Percentiles rank a stretch among this genome's conserved stretches.
Evolutionary conservation across 176 grass and related monocot genomes (phyloP).

Genomic region (Avena atlantica): DNA sequence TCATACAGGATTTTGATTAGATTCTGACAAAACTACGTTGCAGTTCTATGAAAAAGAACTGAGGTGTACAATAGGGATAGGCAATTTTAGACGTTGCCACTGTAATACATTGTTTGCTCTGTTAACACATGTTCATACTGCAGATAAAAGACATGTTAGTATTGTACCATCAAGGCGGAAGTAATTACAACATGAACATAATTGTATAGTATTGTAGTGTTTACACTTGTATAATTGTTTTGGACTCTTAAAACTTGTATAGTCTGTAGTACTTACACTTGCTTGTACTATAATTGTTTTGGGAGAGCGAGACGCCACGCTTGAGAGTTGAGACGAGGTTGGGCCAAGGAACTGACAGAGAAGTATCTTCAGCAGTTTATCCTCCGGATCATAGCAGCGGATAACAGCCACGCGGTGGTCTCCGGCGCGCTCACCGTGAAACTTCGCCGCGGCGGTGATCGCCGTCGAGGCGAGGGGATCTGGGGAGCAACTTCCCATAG

Average conservation of each 20-base stretch:
- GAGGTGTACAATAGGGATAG: slow-evolving; percentile 48
- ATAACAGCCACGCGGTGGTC: neutral
- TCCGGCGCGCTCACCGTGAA: neutral
- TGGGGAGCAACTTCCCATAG: neutral
- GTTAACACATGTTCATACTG: slow-evolving; percentile 10
- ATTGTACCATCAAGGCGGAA: slow-evolving; percentile 6
- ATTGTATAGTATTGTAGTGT: too few relatives aligned
- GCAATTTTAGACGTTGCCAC: slow-evolving; percentile 54
- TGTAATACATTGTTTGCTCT: slow-evolving; percentile 49
- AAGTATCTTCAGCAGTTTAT: too few relatives aligned
- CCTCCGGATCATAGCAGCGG: too few relatives aligned
- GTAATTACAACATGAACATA: slow-evolving; percentile 20
- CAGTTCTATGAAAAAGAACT: slow-evolving; percentile 38
- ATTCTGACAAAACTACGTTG: slow-evolving; percentile 17
- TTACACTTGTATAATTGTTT: too few relatives aligned
- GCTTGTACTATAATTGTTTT: too few relatives aligned
- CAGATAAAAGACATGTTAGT: neutral
- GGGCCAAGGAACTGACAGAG: too few relatives aligned
- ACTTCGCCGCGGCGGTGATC: neutral
- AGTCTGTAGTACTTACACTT: too few relatives aligned
- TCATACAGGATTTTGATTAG: slow-evolving; percentile 46
- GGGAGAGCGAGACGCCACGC: too few relatives aligned
- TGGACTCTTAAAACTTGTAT: too few relatives aligned
- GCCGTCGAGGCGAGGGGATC: neutral
- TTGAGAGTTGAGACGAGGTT: too few relatives aligned